Evolutionary conservation across 2,329 filamentous ascomycete genomes (phyloP).

Genomic region (Saccharata proteae): DNA sequence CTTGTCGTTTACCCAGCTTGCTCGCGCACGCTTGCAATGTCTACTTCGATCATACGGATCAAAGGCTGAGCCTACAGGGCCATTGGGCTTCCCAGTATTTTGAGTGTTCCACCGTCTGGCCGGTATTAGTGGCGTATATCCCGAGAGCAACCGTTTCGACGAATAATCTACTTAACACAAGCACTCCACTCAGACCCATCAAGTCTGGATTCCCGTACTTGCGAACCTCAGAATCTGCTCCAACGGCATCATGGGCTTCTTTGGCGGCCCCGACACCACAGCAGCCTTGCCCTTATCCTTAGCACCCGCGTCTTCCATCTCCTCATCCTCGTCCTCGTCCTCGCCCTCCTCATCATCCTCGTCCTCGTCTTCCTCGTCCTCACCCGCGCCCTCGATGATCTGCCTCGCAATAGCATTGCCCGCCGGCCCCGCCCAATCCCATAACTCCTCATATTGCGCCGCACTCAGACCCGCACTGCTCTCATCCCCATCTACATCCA

Average conservation of each 20-base stretch:
- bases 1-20: too few species aligned
- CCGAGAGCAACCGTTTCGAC: too few species aligned
- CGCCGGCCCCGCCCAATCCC: conserved; percentile 42
- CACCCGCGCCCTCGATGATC: conserved; percentile 21
- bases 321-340: conserved; percentile 43
- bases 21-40: too few species aligned
- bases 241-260: conserved; percentile 27
- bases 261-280: conserved; percentile 12
- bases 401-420: conserved; percentile 42
- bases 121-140: too few species aligned
- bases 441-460: conserved; percentile 46
- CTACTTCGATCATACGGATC: too few species aligned
- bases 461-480: conserved; percentile 30
- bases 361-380: conserved; percentile 23
- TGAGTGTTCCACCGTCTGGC: too few species aligned
- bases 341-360: conserved; percentile 41
- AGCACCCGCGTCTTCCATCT: conserved; percentile 25
- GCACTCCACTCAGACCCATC: too few species aligned
- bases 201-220: conserved; percentile 40
- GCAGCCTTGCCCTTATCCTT: conserved; percentile 7
- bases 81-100: too few species aligned
- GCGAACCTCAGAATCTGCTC: conserved; percentile 39
- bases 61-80: too few species aligned
- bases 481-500: conserved; percentile 12
- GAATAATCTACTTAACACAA: too few species aligned